phyloP scores from a whole-genome alignment of 2,329 filamentous ascomycete genomes.

The Botryotinia calthae region DNA sequence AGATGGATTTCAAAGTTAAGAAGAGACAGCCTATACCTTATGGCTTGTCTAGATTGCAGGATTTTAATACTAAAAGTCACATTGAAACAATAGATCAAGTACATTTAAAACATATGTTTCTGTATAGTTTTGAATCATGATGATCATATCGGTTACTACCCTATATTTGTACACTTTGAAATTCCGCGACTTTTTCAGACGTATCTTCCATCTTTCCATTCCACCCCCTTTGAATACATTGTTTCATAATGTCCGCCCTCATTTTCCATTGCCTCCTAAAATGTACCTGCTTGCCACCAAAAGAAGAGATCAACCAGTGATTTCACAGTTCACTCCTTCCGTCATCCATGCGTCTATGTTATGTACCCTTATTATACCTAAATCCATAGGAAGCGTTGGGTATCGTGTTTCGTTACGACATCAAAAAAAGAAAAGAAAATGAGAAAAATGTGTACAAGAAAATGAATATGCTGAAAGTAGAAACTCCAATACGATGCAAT shows the following conservation, averaged over 20 bases:
- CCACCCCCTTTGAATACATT: slow-evolving; percentile 10
- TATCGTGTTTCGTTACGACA: slow-evolving; percentile 24
- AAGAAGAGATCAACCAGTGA: slow-evolving; percentile 19
- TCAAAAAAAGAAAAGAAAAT: slow-evolving; percentile 16
- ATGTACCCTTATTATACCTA: slow-evolving; percentile 21
- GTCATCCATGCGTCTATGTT: slow-evolving; percentile 19
- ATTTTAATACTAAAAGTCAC: background rate
- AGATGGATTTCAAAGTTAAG: background rate
- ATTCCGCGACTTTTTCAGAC: background rate
- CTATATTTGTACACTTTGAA: slow-evolving; percentile 5
- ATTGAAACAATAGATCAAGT: background rate
- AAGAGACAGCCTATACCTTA: background rate
- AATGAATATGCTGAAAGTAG: slow-evolving; percentile 16
- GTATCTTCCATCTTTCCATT: slow-evolving; percentile 1
- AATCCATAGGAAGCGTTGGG: slow-evolving; percentile 17
- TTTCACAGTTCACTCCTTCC: slow-evolving; percentile 2
- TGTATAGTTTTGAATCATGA: background rate
- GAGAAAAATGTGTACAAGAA: slow-evolving; percentile 23
- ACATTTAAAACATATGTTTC: background rate
- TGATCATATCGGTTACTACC: slow-evolving; percentile 3
- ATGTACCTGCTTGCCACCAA: slow-evolving; percentile 11
- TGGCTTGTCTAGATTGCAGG: background rate
- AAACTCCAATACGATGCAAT: slow-evolving; percentile 29
- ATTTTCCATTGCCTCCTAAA: slow-evolving; percentile 1
- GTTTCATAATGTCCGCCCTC: background rate